phyloP scores from a whole-genome alignment of 768 basidiomycete genomes.

The Tulasnella sp. region DNA sequence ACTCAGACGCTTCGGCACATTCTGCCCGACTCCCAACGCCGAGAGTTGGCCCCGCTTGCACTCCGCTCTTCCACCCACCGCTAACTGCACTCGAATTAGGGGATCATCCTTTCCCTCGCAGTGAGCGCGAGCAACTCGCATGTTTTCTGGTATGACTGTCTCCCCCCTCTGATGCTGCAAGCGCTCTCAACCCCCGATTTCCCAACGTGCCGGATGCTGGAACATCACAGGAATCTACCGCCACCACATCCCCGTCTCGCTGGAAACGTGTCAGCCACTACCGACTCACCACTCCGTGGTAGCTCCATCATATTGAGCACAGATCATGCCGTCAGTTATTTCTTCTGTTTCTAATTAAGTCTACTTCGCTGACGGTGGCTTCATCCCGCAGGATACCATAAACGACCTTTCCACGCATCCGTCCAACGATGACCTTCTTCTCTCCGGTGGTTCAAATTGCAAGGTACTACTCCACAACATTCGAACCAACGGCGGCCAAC shows the following conservation, averaged over 20 bases:
- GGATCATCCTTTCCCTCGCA: conserved; percentile 10
- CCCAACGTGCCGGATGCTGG: background rate
- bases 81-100: background rate
- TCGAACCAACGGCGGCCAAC: background rate
- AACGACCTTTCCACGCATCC: conserved; percentile 22
- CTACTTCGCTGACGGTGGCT: background rate
- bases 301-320: background rate
- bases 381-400: conserved; percentile 12
- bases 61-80: too few species aligned
- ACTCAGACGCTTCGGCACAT: background rate
- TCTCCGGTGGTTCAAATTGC: background rate
- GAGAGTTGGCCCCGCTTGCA: background rate
- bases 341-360: background rate
- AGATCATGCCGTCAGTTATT: background rate
- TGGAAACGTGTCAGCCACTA: background rate
- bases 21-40: background rate
- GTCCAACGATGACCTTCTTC: conserved; percentile 7
- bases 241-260: background rate
- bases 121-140: background rate
- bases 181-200: too few species aligned
- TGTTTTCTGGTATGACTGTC: conserved; percentile 6
- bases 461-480: conserved; percentile 7
- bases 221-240: background rate
- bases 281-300: background rate
- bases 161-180: background rate